These are phyloP conservation scores for Naegleria fowleri DNA, from an alignment of 208 protist genomes.

Conservation along the genomic window DNA sequence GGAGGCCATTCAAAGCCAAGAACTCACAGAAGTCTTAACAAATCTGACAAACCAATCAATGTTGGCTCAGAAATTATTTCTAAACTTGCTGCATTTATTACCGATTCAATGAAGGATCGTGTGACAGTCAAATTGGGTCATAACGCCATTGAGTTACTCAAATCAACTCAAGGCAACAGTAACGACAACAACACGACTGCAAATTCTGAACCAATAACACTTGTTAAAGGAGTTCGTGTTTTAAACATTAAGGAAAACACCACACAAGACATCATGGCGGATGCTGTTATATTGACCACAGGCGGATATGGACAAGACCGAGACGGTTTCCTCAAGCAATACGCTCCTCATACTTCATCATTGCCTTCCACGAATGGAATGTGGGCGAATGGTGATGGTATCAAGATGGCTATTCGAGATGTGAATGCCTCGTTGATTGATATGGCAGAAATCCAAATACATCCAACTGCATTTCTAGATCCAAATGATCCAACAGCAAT, in stretches of 20 bases:
- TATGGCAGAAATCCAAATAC: constrained; percentile 87
- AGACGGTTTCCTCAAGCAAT: constrained; percentile 60
- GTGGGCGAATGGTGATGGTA: constrained; percentile 61
- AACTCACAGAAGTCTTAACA: constrained; percentile 67
- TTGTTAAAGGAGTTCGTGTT: constrained; percentile 58
- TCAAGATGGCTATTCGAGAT: constrained; percentile 19
- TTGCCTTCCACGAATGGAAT: constrained; percentile 81
- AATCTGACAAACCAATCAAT: constrained; percentile 62
- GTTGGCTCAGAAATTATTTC: constrained; percentile 80
- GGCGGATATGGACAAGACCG: constrained; percentile 72
- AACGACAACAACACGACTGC: not conserved
- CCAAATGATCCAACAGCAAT: constrained; percentile 68
- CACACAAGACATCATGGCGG: constrained; percentile 6
- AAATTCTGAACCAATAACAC: constrained; percentile 61
- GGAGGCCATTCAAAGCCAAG: constrained; percentile 75
- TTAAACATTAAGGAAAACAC: constrained; percentile 52
- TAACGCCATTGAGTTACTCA: constrained; percentile 50
- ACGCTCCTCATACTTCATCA: constrained; percentile 57
- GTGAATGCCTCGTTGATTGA: constrained; percentile 70
- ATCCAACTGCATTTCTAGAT: constrained; percentile 90
- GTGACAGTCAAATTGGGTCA: constrained; percentile 63
- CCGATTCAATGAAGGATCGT: constrained; percentile 47
- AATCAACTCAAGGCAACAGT: constrained; percentile 28
- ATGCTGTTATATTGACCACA: constrained; percentile 71
- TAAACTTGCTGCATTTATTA: constrained; percentile 66